Percentiles rank a stretch among this genome's conserved stretches.
Evolutionary conservation across 768 basidiomycete genomes (phyloP).

Genomic region (Lyophyllum decastes): DNA sequence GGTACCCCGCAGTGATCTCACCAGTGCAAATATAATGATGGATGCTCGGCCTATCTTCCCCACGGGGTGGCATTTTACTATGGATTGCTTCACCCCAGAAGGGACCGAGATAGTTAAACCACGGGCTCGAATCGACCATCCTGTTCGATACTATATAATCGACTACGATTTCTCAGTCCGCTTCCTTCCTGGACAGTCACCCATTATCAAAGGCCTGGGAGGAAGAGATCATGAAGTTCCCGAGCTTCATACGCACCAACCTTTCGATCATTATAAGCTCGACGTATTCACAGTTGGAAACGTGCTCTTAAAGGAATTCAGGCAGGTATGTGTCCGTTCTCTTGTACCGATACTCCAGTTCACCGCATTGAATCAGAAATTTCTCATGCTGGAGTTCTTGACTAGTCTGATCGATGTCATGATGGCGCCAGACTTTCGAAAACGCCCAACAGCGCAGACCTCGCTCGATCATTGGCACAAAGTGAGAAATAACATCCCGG

Average conservation of each 20-base stretch:
- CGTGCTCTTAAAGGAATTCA: neutral
- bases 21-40: constrained; percentile 8
- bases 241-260: neutral
- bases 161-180: neutral
- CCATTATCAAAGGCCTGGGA: neutral
- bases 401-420: neutral
- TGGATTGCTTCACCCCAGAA: neutral
- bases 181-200: neutral
- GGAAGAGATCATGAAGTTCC: neutral
- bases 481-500: neutral
- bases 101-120: neutral
- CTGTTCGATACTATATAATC: constrained; percentile 8
- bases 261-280: neutral
- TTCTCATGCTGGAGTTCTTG: neutral
- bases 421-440: neutral
- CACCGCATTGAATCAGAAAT: neutral
- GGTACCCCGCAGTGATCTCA: constrained; percentile 1
- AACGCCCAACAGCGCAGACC: neutral
- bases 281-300: neutral
- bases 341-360: neutral
- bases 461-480: neutral
- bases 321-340: neutral
- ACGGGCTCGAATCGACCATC: constrained; percentile 3
- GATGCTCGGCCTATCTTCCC: too few species aligned
- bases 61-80: constrained; percentile 4